Evolutionary conservation across 345 rosid genomes (phyloP).

Genomic region (Turritis glabra): DNA sequence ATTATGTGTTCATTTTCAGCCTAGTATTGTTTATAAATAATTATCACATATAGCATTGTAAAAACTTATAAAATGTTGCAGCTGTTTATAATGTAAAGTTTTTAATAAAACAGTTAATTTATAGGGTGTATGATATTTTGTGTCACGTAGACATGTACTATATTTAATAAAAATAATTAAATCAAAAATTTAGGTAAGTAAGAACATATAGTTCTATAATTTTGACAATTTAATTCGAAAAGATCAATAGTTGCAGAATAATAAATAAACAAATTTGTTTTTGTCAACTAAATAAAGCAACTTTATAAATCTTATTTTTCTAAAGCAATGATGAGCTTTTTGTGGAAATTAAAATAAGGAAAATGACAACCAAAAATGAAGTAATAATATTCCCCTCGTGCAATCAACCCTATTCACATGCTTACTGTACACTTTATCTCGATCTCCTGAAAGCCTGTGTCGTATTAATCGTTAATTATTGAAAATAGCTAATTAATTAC

Average conservation of each 20-base stretch:
- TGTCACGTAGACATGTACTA: neutral
- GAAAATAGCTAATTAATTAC: conserved; percentile 11
- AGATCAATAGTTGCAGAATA: neutral
- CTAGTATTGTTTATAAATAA: too few relatives aligned
- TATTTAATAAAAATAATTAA: neutral
- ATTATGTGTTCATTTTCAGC: neutral
- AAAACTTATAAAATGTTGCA: too few relatives aligned
- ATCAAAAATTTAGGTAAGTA: neutral
- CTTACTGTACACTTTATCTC: conserved; percentile 37
- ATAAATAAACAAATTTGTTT: neutral
- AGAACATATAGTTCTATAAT: neutral
- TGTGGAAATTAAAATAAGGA: conserved; percentile 12
- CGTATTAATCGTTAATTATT: conserved; percentile 33
- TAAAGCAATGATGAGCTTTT: conserved; percentile 17
- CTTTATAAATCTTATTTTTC: neutral
- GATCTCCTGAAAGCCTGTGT: conserved; percentile 44
- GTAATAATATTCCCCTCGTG: conserved; percentile 45
- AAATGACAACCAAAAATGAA: conserved; percentile 42
- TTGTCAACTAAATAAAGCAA: conserved; percentile 19
- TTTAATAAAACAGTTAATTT: too few relatives aligned
- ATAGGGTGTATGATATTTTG: neutral
- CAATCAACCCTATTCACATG: conserved; percentile 42
- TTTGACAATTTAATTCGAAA: neutral
- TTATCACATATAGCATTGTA: too few relatives aligned
- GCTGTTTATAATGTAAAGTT: too few relatives aligned